These are phyloP conservation scores for Calonectria pauciramosa DNA, from an alignment of 2,329 filamentous ascomycete genomes.

Conservation along the genomic window DNA sequence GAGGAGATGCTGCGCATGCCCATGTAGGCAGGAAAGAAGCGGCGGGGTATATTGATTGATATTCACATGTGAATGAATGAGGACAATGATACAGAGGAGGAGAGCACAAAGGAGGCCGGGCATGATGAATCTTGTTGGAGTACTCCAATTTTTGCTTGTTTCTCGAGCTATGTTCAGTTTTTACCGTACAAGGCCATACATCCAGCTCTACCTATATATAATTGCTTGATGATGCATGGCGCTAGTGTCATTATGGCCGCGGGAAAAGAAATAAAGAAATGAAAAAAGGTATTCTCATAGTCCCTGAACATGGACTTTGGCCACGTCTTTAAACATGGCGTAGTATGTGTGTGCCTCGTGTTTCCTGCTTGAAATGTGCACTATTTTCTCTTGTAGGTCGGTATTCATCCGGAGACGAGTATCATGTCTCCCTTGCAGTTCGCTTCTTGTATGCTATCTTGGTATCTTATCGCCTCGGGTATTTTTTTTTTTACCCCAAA, in stretches of 20 bases:
- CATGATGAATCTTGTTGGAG: too few relatives aligned
- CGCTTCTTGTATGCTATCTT: constrained; percentile 5
- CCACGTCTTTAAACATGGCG: not conserved
- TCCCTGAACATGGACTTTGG: not conserved
- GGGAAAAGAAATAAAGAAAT: constrained; percentile 1
- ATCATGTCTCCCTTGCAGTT: not conserved
- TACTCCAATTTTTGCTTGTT: constrained; percentile 10
- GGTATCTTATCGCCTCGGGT: not conserved
- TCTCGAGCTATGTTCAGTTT: constrained; percentile 21
- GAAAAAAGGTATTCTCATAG: not conserved
- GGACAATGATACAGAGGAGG: not conserved
- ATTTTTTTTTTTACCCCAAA: not conserved
- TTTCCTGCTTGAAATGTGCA: constrained; percentile 8
- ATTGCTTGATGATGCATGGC: constrained; percentile 2
- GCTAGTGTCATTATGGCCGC: constrained; percentile 21
- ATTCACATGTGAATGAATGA: not conserved
- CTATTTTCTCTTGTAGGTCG: not conserved
- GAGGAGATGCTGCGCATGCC: constrained; percentile 81
- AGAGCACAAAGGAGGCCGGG: too few relatives aligned
- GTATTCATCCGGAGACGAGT: not conserved
- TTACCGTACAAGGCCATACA: constrained; percentile 14
- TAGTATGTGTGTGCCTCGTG: not conserved
- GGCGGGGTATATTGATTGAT: too few relatives aligned
- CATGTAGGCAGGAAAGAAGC: constrained; percentile 64
- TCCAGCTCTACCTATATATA: constrained; percentile 23